Evolutionary conservation across 306 rosid species (phyloP).

Genomic region (Castanea sativa): DNA sequence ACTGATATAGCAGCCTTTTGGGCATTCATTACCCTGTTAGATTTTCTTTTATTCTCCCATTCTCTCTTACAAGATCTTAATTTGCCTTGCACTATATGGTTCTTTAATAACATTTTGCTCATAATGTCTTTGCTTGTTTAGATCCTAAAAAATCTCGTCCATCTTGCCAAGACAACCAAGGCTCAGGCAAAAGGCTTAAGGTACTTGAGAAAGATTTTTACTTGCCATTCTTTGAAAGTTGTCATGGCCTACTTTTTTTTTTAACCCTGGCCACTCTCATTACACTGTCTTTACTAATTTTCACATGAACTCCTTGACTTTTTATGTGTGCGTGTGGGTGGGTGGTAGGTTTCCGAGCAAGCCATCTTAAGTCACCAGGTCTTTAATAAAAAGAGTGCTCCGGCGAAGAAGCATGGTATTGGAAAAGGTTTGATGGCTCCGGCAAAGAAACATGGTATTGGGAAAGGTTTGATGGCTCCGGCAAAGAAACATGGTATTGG

Average conservation of each 20-base stretch:
- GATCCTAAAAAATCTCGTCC: conserved; percentile 36
- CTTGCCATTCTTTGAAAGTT: background rate
- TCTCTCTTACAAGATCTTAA: background rate
- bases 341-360: conserved; percentile 48
- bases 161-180: conserved; percentile 47
- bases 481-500: conserved; percentile 77
- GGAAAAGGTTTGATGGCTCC: conserved; percentile 95
- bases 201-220: conserved; percentile 30
- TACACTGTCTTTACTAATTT: background rate
- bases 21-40: background rate
- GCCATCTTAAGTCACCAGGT: conserved; percentile 26
- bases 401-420: conserved; percentile 46
- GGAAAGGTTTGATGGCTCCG: conserved; percentile 88
- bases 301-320: conserved; percentile 4
- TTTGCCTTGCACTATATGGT: background rate
- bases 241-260: background rate
- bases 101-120: background rate
- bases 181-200: conserved; percentile 58
- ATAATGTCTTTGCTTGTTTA: conserved; percentile 24
- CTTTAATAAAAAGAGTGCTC: conserved; percentile 13
- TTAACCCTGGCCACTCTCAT: background rate
- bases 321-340: background rate
- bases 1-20: background rate
- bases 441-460: conserved; percentile 69
- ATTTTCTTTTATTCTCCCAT: background rate